A percentile compares a stretch with the other conserved stretches of the same genome.
These are phyloP conservation scores for Fraxinus sp. DNA, from an alignment of 305 asterid genomes.

Conservation along the genomic window DNA sequence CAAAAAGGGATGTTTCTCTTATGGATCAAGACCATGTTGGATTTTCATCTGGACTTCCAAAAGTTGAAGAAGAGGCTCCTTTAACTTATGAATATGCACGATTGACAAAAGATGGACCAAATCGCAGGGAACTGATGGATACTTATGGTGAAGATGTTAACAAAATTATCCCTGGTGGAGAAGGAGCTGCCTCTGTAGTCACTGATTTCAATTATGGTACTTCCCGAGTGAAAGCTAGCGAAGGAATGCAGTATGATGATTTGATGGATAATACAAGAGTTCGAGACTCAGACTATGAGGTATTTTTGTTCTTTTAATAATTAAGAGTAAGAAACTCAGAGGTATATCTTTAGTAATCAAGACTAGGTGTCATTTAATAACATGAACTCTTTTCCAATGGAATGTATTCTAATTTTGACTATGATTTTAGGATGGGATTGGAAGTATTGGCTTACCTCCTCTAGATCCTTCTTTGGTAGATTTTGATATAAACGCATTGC, in stretches of 20 bases:
- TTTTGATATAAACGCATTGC: constrained; percentile 62
- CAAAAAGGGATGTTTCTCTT: constrained; percentile 65
- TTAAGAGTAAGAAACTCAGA: neutral
- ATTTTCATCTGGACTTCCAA: constrained; percentile 46
- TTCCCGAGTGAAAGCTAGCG: constrained; percentile 38
- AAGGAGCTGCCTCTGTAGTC: constrained; percentile 34
- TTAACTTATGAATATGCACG: constrained; percentile 48
- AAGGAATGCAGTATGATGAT: constrained; percentile 44
- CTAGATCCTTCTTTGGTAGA: constrained; percentile 52
- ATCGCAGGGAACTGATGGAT: constrained; percentile 33
- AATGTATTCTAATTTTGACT: constrained; percentile 21
- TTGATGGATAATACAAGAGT: constrained; percentile 45
- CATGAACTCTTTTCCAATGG: constrained; percentile 2
- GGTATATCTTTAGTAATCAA: neutral
- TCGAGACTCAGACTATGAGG: constrained; percentile 64
- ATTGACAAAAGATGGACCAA: constrained; percentile 36
- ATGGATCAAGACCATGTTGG: constrained; percentile 74
- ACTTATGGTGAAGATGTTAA: constrained; percentile 40
- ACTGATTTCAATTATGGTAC: constrained; percentile 38
- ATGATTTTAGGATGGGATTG: constrained; percentile 45
- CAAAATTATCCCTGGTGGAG: constrained; percentile 35
- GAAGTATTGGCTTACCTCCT: constrained; percentile 49
- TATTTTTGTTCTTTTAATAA: constrained; percentile 23
- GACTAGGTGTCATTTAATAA: neutral
- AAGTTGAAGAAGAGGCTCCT: constrained; percentile 44